Percentiles rank a stretch among this genome's conserved stretches.
Evolutionary conservation across 192 early-diverging fungal species (phyloP).

Genomic region (Globomyces pollinis-pini): DNA sequence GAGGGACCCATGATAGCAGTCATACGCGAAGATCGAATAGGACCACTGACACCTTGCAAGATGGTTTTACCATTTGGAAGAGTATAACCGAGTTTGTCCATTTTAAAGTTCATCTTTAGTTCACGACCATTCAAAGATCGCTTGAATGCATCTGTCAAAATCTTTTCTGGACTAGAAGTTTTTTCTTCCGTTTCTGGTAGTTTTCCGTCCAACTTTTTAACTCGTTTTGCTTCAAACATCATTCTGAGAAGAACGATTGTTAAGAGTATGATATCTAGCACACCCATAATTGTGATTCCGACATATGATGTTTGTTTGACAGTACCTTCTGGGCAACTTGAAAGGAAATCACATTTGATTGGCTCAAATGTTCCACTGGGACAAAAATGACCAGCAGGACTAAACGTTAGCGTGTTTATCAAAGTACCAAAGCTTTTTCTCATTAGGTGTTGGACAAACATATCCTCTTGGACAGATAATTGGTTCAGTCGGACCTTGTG

Average conservation of each 20-base stretch:
- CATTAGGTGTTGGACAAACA: constrained; percentile 13
- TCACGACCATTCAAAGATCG: constrained; percentile 6
- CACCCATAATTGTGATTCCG: background rate
- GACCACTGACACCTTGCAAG: constrained; percentile 31
- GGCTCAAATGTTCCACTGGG: background rate
- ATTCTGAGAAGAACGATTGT: background rate
- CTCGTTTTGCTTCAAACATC: constrained; percentile 3
- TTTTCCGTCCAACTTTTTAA: background rate
- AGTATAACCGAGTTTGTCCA: constrained; percentile 26
- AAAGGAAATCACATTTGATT: background rate
- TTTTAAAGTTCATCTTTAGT: constrained; percentile 34
- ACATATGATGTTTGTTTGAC: background rate
- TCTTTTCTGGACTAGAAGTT: constrained; percentile 7
- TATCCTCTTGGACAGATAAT: constrained; percentile 27
- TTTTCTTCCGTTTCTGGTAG: constrained; percentile 3
- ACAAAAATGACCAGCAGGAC: constrained; percentile 18
- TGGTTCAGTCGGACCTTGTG: constrained; percentile 20
- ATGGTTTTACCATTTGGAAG: constrained; percentile 42
- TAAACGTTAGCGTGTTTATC: constrained; percentile 20
- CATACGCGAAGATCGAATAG: constrained; percentile 54
- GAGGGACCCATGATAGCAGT: constrained; percentile 93
- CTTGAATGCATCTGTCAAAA: constrained; percentile 11
- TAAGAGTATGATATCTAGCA: constrained; percentile 8
- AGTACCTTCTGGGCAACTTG: constrained; percentile 3
- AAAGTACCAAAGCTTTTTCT: constrained; percentile 23